These are phyloP conservation scores for Metschnikowia colocasiae DNA, from an alignment of 805 yeast species.

Conservation along the genomic window DNA sequence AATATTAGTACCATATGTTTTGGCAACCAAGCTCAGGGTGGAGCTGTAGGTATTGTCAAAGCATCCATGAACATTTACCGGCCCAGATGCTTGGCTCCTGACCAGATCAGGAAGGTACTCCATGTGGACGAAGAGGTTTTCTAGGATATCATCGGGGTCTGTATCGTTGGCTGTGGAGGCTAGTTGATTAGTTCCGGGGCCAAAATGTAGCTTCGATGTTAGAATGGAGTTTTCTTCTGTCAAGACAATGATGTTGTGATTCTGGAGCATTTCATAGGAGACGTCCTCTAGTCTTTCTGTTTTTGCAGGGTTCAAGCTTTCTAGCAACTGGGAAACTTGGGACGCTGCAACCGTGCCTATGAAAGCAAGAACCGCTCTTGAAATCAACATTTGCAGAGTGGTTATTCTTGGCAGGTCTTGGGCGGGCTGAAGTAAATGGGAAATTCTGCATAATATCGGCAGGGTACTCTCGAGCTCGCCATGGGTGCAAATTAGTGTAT, in stretches of 20 bases:
- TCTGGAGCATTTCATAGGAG: constrained; percentile 6
- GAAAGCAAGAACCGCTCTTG: neutral
- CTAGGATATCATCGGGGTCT: neutral
- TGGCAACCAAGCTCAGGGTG: constrained; percentile 12
- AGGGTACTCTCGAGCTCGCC: neutral
- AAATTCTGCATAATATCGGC: neutral
- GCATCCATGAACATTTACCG: constrained; percentile 10
- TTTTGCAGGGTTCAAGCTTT: neutral
- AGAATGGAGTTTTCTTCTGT: constrained; percentile 10
- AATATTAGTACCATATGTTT: neutral
- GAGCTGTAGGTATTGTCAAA: constrained; percentile 14
- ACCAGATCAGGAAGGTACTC: constrained; percentile 2
- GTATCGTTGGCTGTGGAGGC: neutral
- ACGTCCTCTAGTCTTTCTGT: neutral
- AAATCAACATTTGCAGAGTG: neutral
- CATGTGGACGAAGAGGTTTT: neutral
- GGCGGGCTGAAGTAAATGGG: too few species aligned
- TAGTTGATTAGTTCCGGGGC: neutral
- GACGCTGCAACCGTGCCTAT: neutral
- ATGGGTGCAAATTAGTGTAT: neutral
- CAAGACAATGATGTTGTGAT: constrained; percentile 7
- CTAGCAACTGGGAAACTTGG: neutral
- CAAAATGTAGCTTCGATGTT: neutral
- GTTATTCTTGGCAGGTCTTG: neutral
- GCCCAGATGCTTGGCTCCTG: neutral